Evolutionary conservation across 768 basidiomycete genomes (phyloP), one percentile per base, ranked within the genome.

Genomic region (Kwoniella sp.): DNA sequence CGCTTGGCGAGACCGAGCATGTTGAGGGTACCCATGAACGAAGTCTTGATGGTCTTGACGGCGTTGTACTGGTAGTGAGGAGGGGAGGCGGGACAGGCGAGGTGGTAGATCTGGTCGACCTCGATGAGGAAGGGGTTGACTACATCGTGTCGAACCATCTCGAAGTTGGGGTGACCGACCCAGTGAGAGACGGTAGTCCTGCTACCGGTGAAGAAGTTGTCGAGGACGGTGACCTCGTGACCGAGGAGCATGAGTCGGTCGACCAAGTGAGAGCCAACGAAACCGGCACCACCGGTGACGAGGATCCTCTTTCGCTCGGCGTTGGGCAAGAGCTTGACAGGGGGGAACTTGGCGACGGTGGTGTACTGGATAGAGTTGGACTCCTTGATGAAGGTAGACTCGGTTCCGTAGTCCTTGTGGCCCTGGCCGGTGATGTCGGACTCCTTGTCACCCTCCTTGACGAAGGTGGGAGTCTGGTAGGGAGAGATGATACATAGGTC

Each of bases 1-100:
- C 94, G 91, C 82, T 97, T 97, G 7, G 96, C 96, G 25, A 99
- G 87, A 55, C 92, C 96, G 45, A 99, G 90, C 94, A 98, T 96
- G 84, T 99, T 98, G 67, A 97, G 84, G 4, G 96, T 97, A 51
- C 96, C 96, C 86, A 95, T 88, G 83, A 99, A 99, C 12, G 93
- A 95, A 0, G 96, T 98, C 82, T 97, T 98, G 82, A 98, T 87
- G 26, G 96, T 99, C 83, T 99, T 98, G 68, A 99, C 89, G 11
- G 93, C 89, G 82, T 99, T 95, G 82, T 90, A 93, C 79, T 99
- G 96, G 82, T 99, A 98, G 80, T 96, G 93, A 61, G 92, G 93
- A 53, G 93, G 93, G 1, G 93, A 97, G 23, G 93, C 95, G 22
- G 95, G 95, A 81, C 95, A 99, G 1, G 96, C 96, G 51, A 99